phyloP scores from a whole-genome alignment of 139 green algal species.

The Chara braunii region DNA sequence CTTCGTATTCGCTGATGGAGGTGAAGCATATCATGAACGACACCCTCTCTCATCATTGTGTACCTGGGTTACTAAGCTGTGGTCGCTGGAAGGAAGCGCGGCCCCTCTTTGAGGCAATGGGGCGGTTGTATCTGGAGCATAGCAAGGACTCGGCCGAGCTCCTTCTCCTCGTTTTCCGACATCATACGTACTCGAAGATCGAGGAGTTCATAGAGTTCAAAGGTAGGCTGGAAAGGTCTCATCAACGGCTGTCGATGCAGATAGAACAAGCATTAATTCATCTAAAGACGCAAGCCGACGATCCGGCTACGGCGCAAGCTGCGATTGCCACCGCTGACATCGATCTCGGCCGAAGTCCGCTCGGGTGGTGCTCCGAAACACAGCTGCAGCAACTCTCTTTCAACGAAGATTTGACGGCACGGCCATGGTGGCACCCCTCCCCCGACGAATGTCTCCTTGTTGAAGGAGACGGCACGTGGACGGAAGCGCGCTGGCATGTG shows the following conservation, averaged over 20 bases:
- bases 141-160: conserved; percentile 17
- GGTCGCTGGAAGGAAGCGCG: conserved; percentile 3
- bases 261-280: neutral
- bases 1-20: conserved; percentile 10
- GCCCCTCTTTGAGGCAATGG: conserved; percentile 4
- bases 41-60: conserved; percentile 19
- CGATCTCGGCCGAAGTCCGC: neutral
- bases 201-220: conserved; percentile 36
- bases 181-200: conserved; percentile 32
- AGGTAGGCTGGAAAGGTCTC: conserved; percentile 16
- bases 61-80: conserved; percentile 11
- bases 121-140: conserved; percentile 22
- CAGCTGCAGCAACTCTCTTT: conserved; percentile 4
- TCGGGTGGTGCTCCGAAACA: conserved; percentile 5
- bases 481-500: neutral
- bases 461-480: neutral
- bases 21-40: conserved; percentile 33
- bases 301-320: neutral
- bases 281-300: conserved; percentile 1
- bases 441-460: conserved; percentile 15
- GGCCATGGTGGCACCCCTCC: conserved; percentile 22
- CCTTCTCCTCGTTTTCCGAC: conserved; percentile 7
- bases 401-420: conserved; percentile 18
- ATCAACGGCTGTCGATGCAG: conserved; percentile 7
- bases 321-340: neutral